Base-by-base conservation (phyloP, 768 basidiomycete species). In the Suillus occidentalis region DNA sequence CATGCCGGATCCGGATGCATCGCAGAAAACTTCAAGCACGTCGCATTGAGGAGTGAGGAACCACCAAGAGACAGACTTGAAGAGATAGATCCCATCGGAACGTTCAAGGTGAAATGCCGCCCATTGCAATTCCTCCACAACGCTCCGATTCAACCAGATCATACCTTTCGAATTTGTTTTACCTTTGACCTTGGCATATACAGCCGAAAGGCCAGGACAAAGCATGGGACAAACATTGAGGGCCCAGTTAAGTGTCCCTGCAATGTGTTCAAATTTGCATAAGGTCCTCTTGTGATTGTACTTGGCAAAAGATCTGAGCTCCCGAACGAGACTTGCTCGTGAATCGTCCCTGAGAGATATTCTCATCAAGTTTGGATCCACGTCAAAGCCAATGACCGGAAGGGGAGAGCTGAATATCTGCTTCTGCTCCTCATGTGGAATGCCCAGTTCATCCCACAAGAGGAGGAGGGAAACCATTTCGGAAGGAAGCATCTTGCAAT, bases 191-290 rank as follows among this genome's bases (percentile, higher is more conserved):
- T 78, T 79, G 0, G 18, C 43, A 45, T 78, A 78, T 3, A 77
- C 18, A 7, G 66, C 52, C 42, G 59, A 70, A 0, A 80, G 69
- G 3, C 69, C 69, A 0, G 76, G 76, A 0, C 69, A 50, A 0
- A 77, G 63, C 0, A 74, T 56, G 0, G 77, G 79, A 25, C 69
- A 72, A 14, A 77, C 73, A 31, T 79, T 78, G 13, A 80, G 68
- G 0, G 68, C n/a, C 78, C 79, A 80, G 43, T 76, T 78, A 8
- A 72, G 49, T 64, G 71, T 76, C 0, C 79, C 78, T 0, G 70
- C 64, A 0, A 80, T 59, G 4, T 65, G 61, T 56, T 77, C 72
- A 37, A 61, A 76, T 13, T 73, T 70, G 8, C 63, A 53, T 1
- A 76, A 67, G 1, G 68, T 28, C 4, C 66, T 69, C 53, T 77